Base-by-base conservation (phyloP, 2,329 filamentous ascomycete species). In the Epichloe hybrida region DNA sequence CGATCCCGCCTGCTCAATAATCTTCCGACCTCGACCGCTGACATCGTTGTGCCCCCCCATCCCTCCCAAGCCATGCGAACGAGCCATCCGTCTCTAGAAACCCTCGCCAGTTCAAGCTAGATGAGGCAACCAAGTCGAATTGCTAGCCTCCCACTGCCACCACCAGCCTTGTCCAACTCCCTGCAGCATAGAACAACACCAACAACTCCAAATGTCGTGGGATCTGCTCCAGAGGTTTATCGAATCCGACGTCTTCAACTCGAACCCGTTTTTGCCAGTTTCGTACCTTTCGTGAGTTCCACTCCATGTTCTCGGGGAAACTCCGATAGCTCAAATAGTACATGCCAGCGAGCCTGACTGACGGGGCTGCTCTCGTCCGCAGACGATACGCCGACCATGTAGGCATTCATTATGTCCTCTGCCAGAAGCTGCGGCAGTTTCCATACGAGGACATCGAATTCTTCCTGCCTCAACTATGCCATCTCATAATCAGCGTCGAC, bases 201-300 rank as follows among this genome's bases (percentile, higher is more conserved):
- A n/a, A 20, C 5, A 50, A 31, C 39, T 61, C 59, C 54, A 68
- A 73, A 84, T 83, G 82, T 85, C 82, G 74, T 91, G 86, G 86
- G 85, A 90, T 75, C 76, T 93, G 73, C 79, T 93, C 67, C 85
- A 88, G 76, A 82, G 87, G 70, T 90, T 91, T 80, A 82, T 93
- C 74, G 86, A 91, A 78, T 89, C 85, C 74, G 87, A 93, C 76
- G 86, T 93, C 75, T 93, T 93, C 77, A 91, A 90, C 74, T 84
- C 86, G 72, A 84, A 91, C 71, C 86, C 88, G 56, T 91, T 89
- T 69, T 82, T 93, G 68, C 85, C 86, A 55, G 87, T 93, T 66
- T 88, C 86, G 58, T 93, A 93, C 71, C 81, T 93, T 64, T 87
- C 86, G 86, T 91, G 75, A 79, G 83, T 74, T 53, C 54, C 48